Evolutionary conservation across 177 flowering plant species (phyloP), one percentile per base, ranked within the genome.

Genomic region (Vitis hybrid): DNA sequence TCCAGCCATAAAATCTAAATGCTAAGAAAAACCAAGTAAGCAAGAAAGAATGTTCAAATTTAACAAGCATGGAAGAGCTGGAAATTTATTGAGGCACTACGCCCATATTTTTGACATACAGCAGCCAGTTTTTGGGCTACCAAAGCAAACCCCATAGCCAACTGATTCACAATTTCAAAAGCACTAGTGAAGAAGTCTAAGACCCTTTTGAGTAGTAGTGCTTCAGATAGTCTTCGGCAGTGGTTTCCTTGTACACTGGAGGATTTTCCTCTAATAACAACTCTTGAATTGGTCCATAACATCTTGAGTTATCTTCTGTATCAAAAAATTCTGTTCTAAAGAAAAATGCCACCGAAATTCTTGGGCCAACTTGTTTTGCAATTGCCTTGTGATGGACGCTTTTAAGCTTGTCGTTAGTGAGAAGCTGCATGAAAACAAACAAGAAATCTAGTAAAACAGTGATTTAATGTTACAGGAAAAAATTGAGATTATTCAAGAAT

Each of bases 191-290:
- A 9, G 62, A 22, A 12, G 60, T 8, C 12, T 2, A 65, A 55
- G 61, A 14, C 70, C 70, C 18, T 55, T 39, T 56, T 11, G 22
- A 7, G 29, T 52, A 29, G 45, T 52, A 53, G 39, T 53, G 45
- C 13, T 8, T 15, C 19, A 60, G 20, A 50, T 10, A 69, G 20
- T 58, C 57, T 29, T 51, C 1, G 16, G 62, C 29, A 22, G 59
- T 61, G 10, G 65, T 60, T 50, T 69, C 72, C 22, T 45, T 31
- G 13, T 69, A 69, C 5, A 60, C 10, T 3, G 72, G 26, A 22
- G 72, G 72, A n/a, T 69, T 69, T 3, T 51, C 58, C 15, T 69
- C 65, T 29, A 53, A 69, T 16, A 61, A 51, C 58, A 69, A 51
- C 15, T 69, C 66, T 39, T 69, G 49, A 14, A 69, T 51, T n/a